Base-by-base conservation (phyloP, 371 early-diverging fungal genomes). In the Apophysomyces elegans region DNA sequence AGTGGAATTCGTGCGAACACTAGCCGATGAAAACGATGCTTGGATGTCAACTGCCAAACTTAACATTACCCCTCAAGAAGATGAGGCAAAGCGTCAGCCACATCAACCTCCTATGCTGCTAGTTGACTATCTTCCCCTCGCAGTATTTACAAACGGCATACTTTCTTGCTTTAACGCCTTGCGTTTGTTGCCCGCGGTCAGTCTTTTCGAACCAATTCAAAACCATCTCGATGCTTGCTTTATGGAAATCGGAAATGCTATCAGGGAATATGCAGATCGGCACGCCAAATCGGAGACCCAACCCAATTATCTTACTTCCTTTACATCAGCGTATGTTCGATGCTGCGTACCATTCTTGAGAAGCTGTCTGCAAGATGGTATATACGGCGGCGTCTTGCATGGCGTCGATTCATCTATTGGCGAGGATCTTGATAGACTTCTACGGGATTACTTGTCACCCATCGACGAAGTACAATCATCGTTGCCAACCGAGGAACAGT, bases 121-220 rank as follows among this genome's bases (percentile, higher is more conserved):
- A n/a, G 77, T 91, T 18, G 80, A 86, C 41, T 89, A 90, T 64
- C 93, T 91, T 1, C 82, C 87, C 1, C 72, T 91, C 5, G 93
- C 91, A 1, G 72, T 84, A 12, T 85, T 91, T n/a, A 83, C 90
- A 57, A 93, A 93, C 68, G 76, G 80, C 7, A 85, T 89, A 41
- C 79, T 88, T 38, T 69, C 86, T 2, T 79, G 86, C 0, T 86
- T 88, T 59, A 93, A 93, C 64, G 80, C 89, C 7, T 78, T 93
- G 5, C 86, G 93, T 7, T 74, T 89, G 11, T 60, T 90, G 26
- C 90, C 91, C 0, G 86, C 88, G 0, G 63, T 85, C 16, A 70
- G 73, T 18, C 46, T 79, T 1, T 65, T 65, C 18, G 32, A 46
- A 37, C 68, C 74, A 1, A 68, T 79, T 0, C 46, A 58, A 37